Percentiles rank a stretch among this genome's conserved stretches.
Conservation (phyloP, 2,329 filamentous ascomycete genomes). For the Cordyceps javanica region DNA sequence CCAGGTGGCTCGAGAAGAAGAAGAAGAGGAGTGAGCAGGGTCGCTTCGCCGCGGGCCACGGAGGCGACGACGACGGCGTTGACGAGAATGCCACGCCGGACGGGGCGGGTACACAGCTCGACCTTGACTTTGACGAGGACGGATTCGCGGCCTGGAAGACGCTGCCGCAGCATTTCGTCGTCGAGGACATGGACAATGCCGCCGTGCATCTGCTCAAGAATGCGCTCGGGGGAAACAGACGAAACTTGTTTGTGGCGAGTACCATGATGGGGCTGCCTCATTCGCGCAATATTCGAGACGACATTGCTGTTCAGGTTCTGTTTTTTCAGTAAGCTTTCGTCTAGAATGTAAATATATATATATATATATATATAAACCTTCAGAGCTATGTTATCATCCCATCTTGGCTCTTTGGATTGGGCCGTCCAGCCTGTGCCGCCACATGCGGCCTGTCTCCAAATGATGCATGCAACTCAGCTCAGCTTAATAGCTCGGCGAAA, state of each 20-base stretch:
- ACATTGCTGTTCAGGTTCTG: not conserved
- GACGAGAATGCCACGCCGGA: not conserved
- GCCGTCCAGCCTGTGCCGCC: too few species aligned
- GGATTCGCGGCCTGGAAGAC: slow-evolving; percentile 20
- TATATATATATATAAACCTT: too few species aligned
- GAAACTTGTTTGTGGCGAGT: not conserved
- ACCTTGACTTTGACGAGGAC: slow-evolving; percentile 13
- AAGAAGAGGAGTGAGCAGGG: too few species aligned
- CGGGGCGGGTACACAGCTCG: not conserved
- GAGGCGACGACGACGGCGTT: not conserved
- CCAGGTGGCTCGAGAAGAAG: too few species aligned
- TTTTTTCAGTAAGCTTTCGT: too few species aligned
- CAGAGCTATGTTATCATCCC: too few species aligned
- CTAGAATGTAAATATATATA: too few species aligned
- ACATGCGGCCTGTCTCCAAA: too few species aligned
- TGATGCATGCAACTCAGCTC: too few species aligned
- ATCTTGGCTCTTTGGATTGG: too few species aligned
- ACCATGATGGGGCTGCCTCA: not conserved
- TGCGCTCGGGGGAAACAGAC: slow-evolving; percentile 60
- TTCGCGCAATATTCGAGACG: not conserved
- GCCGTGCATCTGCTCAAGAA: slow-evolving; percentile 78
- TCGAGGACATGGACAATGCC: slow-evolving; percentile 68
- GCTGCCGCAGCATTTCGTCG: slow-evolving; percentile 54
- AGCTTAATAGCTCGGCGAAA: too few species aligned
- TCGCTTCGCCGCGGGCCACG: too few species aligned